phyloP scores from a whole-genome alignment of 2,329 filamentous ascomycete genomes.

The Hymenoscyphus occultus region DNA sequence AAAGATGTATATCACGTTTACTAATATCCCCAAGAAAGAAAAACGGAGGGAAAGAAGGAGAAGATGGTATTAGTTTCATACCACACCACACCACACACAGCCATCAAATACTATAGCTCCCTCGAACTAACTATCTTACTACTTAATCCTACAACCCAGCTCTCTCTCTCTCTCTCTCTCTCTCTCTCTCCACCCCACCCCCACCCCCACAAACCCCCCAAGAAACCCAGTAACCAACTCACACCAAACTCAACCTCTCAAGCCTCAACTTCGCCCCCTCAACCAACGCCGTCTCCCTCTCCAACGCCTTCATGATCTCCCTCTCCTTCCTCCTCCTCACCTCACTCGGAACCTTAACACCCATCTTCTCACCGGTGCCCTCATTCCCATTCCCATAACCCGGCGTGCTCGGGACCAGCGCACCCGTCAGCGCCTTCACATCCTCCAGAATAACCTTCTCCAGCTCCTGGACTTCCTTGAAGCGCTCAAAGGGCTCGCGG shows the following conservation, averaged over 20 bases:
- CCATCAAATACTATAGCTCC: background rate
- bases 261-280: constrained; percentile 63
- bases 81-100: too few species aligned
- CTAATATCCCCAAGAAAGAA: too few species aligned
- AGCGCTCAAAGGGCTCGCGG: constrained; percentile 54
- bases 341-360: constrained; percentile 51
- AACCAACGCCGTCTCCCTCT: constrained; percentile 65
- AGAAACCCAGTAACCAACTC: background rate
- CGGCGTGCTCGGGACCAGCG: constrained; percentile 38
- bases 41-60: too few species aligned
- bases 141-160: background rate
- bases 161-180: too few species aligned
- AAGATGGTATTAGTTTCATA: too few species aligned
- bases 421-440: constrained; percentile 36
- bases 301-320: constrained; percentile 61
- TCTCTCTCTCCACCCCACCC: background rate
- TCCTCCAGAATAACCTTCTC: constrained; percentile 41
- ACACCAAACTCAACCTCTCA: constrained; percentile 48
- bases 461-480: constrained; percentile 43
- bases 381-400: constrained; percentile 27
- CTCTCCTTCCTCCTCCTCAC: constrained; percentile 61
- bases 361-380: constrained; percentile 9
- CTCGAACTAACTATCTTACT: background rate
- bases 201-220: background rate
- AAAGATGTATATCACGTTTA: too few species aligned